Base-by-base conservation (phyloP, 306 rosid genomes). In the Rubus parviflorus region DNA sequence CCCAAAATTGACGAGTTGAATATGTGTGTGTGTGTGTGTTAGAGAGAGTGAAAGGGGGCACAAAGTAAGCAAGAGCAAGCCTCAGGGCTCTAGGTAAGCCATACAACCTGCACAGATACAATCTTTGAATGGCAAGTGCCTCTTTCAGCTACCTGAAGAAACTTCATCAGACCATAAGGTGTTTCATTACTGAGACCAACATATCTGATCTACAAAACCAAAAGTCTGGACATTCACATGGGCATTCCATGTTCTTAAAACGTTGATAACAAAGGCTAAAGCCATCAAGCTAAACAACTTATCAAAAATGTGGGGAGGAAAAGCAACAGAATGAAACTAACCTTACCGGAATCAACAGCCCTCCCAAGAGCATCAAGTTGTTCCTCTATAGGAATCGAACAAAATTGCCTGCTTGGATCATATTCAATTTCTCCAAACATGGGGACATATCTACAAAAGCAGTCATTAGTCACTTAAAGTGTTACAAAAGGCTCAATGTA, bases 161-260 rank as follows among this genome's bases (percentile, higher is more conserved):
- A 95, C 85, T 95, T 95, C 98, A 95, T 95, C 63, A 89, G 45
- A 38, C 98, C 98, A 74, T 92, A 95, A 17, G 98, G 92, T 3
- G 98, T 94, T 86, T 94, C 97, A 62, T 92, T 94, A 83, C 98
- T 88, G 60, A 95, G 91, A 81, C 98, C 98, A 84, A 85, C 47
- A 25, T 90, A 88, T 82, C 97, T 92, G 74, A 92, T 87, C 97
- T 90, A 84, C 85, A 84, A 71, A 77, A 73, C 67, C 83, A 78
- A 71, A 25, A 0, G n/a, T 65, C 54, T 40, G 35, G 35, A 30
- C 64, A 69, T 14, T 75, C 58, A 77, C 25, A 45, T 51, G 57
- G 11, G 40, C 70, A 42, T 56, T 10, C 56, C 74, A 51, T 25
- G 57, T 64, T 51, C 64, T 25, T 51, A 16, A 68, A 46, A 70